Evolutionary conservation across 768 basidiomycete genomes (phyloP).

Genomic region (Filobasidium floriforme): DNA sequence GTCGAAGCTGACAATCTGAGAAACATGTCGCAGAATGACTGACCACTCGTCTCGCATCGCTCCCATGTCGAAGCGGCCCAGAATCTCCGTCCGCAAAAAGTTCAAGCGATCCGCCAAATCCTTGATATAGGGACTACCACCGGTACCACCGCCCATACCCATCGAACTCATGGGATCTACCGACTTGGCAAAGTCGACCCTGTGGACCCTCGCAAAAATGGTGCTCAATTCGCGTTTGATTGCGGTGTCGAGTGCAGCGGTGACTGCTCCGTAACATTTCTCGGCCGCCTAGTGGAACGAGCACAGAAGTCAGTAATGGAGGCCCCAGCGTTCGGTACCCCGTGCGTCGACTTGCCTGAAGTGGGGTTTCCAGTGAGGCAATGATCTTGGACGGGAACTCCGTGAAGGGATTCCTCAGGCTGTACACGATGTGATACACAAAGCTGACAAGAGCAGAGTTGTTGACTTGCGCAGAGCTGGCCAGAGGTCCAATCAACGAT

Average conservation of each 20-base stretch:
- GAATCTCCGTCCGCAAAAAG: constrained; percentile 69
- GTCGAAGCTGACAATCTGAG: not conserved
- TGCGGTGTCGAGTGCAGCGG: constrained; percentile 42
- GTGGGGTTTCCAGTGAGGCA: constrained; percentile 52
- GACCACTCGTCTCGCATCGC: constrained; percentile 71
- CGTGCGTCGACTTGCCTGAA: constrained; percentile 53
- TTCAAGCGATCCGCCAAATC: constrained; percentile 79
- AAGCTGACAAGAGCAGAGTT: constrained; percentile 74
- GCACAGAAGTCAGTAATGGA: no score
- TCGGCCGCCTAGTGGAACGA: constrained; percentile 10
- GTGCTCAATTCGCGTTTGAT: constrained; percentile 71
- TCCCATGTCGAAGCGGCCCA: constrained; percentile 63
- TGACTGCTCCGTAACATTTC: constrained; percentile 36
- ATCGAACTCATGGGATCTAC: constrained; percentile 53
- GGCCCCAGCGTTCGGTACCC: no score
- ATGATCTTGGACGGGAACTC: constrained; percentile 62
- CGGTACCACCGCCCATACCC: constrained; percentile 53
- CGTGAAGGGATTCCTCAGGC: constrained; percentile 58
- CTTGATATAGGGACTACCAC: constrained; percentile 79
- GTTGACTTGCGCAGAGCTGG: constrained; percentile 66
- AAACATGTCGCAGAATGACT: constrained; percentile 26
- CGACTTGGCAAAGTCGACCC: constrained; percentile 69
- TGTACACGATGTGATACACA: constrained; percentile 66
- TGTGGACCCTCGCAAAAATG: constrained; percentile 69
- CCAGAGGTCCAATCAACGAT: constrained; percentile 64